Evolutionary conservation across 306 rosid species (phyloP), one percentile per base, ranked within the genome.

Genomic region (Prunus persica): DNA sequence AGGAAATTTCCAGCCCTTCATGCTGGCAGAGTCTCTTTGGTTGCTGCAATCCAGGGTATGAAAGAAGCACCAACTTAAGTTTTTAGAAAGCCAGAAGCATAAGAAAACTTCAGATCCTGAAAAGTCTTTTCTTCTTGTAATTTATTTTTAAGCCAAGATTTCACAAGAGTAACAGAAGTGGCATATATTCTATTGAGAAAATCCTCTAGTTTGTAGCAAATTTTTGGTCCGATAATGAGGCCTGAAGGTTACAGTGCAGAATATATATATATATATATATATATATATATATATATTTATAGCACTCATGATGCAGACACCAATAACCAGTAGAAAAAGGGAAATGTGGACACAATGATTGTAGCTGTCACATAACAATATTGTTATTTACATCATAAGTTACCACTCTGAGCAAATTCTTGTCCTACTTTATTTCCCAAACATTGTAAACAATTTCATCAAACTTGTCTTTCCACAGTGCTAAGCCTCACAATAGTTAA

Each of bases 1-100:
- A 87, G 92, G 75, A 65, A 74, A 77, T 20, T 15, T 56, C 50
- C 55, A 45, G 46, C 54, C 11, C 68, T 54, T 86, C 89, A 19
- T 63, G 86, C 79, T 88, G 91, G 87, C 86, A 41, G 82, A 84
- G 77, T 76, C 67, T 67, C 43, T 68, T 76, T 25, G 54, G 57
- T 25, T 84, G 89, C 81, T 86, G 88, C 76, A 2, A 66, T 20
- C 38, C 64, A 2, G 34, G 49, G 38, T 61, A 62, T 6, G 65
- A 57, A 73, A 58, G 7, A 47, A 68, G 71, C 18, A 55, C n/a
- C 3, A 43, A 38, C 12, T 16, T 1, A 25, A 2, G 55, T 11
- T 45, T 19, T 28, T 16, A 77, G 12, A 41, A n/a, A 67, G 55
- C 67, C 67, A 8, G 56, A n/a, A 71, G 75, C 7, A 11, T 22